phyloP scores from a whole-genome alignment of 371 early-diverging fungal species.

The Rhizopus sp. region DNA sequence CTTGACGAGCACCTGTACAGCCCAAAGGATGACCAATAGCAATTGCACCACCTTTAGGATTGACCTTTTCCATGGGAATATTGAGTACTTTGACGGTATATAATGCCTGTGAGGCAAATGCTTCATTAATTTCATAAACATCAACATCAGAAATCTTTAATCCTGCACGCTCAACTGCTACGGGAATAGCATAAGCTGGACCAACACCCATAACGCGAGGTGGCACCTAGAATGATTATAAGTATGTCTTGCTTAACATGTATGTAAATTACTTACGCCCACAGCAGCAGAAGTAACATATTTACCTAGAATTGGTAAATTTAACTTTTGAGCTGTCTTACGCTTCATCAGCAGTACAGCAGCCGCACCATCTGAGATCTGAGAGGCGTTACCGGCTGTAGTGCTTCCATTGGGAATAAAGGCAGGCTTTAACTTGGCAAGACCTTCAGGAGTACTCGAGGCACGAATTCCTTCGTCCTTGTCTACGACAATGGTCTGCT shows the following conservation, averaged over 20 bases:
- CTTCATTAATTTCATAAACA: slow-evolving; percentile 94
- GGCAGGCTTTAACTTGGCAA: slow-evolving; percentile 90
- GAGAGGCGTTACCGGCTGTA: slow-evolving; percentile 98
- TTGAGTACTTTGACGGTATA: slow-evolving; percentile 88
- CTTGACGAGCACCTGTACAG: slow-evolving; percentile 95
- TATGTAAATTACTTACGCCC: slow-evolving; percentile 50
- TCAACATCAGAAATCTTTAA: slow-evolving; percentile 78
- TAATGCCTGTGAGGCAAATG: slow-evolving; percentile 98
- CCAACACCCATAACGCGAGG: slow-evolving; percentile 96
- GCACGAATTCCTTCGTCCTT: slow-evolving; percentile 96
- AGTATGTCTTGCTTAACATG: neutral
- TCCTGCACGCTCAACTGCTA: slow-evolving; percentile 83
- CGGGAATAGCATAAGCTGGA: slow-evolving; percentile 95
- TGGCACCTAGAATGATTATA: slow-evolving; percentile 57
- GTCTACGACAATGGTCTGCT: slow-evolving; percentile 59
- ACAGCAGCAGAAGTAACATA: slow-evolving; percentile 89
- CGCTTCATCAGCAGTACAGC: slow-evolving; percentile 96
- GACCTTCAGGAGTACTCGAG: slow-evolving; percentile 72
- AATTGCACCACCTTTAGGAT: slow-evolving; percentile 98
- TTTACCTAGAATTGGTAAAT: slow-evolving; percentile 87
- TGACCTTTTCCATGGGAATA: slow-evolving; percentile 88
- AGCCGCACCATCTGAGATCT: slow-evolving; percentile 98
- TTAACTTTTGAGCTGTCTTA: slow-evolving; percentile 85
- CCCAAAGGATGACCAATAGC: slow-evolving; percentile 66
- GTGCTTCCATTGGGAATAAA: slow-evolving; percentile 82